Conservation (phyloP, 208 protist species). For the Leishmania tropica region DNA sequence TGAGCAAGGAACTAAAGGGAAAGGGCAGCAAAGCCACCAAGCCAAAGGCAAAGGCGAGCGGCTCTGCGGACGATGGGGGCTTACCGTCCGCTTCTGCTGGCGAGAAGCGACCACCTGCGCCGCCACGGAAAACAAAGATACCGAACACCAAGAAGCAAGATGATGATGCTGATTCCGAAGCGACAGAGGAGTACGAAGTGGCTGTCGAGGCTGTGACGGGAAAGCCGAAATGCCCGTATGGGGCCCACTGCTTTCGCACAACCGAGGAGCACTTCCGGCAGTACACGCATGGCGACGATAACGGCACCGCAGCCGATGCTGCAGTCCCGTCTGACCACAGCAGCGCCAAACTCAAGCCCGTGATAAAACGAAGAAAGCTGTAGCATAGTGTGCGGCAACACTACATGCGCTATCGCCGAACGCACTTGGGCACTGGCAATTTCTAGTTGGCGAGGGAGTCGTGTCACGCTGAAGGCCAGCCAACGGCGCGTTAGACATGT, state of each 20-base stretch:
- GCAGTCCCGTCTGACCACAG: not conserved
- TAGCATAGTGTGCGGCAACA: not conserved
- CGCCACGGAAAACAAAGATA: slow-evolving; percentile 16
- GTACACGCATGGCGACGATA: slow-evolving; percentile 48
- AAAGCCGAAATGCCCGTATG: slow-evolving; percentile 69
- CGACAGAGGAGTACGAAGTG: slow-evolving; percentile 77
- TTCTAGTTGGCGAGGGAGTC: not conserved
- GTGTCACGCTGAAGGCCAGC: not conserved
- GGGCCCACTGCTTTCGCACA: slow-evolving; percentile 69
- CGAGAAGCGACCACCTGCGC: slow-evolving; percentile 22
- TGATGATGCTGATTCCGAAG: slow-evolving; percentile 53
- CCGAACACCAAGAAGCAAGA: slow-evolving; percentile 12
- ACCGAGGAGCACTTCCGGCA: slow-evolving; percentile 62
- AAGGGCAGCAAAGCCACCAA: slow-evolving; percentile 27
- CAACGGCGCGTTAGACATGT: not conserved
- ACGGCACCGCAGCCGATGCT: slow-evolving; percentile 3
- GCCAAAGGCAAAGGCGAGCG: slow-evolving; percentile 18
- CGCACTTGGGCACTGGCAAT: not conserved
- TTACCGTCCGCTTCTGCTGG: not conserved
- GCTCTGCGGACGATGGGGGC: not conserved
- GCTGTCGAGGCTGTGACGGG: slow-evolving; percentile 41
- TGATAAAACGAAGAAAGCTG: slow-evolving; percentile 29
- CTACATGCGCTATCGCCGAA: not conserved
- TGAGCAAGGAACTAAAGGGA: slow-evolving; percentile 28
- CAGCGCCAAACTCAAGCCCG: slow-evolving; percentile 10